These are phyloP conservation scores for Penicillium diatomitis DNA, from an alignment of 495 filamentous ascomycete species.

Conservation along the genomic window DNA sequence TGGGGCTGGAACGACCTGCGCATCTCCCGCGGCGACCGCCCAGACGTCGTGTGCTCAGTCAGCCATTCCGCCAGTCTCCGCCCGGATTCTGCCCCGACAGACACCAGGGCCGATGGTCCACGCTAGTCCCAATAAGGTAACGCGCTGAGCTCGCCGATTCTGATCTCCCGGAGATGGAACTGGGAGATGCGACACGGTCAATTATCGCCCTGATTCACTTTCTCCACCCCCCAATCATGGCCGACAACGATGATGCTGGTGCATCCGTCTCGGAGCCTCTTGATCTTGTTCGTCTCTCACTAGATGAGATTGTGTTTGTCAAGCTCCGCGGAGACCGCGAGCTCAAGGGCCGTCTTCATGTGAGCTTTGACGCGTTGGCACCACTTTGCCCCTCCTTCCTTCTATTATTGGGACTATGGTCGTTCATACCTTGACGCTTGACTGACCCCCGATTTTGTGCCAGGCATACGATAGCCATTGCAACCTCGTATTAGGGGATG, in stretches of 20 bases:
- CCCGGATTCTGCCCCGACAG: too few relatives aligned
- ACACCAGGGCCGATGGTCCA: too few relatives aligned
- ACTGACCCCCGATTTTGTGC: constrained; percentile 9
- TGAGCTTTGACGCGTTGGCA: constrained; percentile 30
- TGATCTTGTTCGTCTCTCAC: constrained; percentile 84
- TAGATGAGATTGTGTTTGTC: constrained; percentile 95
- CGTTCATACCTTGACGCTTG: neutral
- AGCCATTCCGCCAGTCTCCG: too few relatives aligned
- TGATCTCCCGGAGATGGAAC: constrained; percentile 1
- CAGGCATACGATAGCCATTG: constrained; percentile 98
- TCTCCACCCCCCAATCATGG: constrained; percentile 42
- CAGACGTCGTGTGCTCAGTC: too few relatives aligned
- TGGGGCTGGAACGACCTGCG: too few relatives aligned
- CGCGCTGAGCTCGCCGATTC: constrained; percentile 14
- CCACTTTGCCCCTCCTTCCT: too few relatives aligned
- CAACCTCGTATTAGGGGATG: constrained; percentile 95
- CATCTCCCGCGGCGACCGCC: too few relatives aligned
- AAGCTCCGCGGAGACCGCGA: constrained; percentile 94
- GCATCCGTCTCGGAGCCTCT: constrained; percentile 74
- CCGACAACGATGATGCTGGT: constrained; percentile 59
- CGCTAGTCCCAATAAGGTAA: constrained; percentile 15
- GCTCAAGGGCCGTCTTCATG: constrained; percentile 88
- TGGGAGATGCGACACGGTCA: neutral
- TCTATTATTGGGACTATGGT: neutral
- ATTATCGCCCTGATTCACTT: neutral